These are phyloP conservation scores for Xerocomus amazonicus DNA, from an alignment of 1,284 basidiomycete genomes.

Conservation along the genomic window DNA sequence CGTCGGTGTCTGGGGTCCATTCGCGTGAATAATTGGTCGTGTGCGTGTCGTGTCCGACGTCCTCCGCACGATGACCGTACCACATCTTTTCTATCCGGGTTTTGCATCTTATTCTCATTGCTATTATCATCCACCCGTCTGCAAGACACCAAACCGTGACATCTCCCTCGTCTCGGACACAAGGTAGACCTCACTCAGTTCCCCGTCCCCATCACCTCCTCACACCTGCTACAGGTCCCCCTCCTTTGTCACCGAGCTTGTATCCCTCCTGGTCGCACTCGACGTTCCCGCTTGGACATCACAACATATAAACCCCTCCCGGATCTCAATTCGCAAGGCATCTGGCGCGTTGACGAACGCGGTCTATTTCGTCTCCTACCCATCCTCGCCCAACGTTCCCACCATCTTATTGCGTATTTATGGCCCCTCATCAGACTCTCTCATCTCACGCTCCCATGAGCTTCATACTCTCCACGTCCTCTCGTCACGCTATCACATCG, in stretches of 20 bases:
- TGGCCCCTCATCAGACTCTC: constrained; percentile 77
- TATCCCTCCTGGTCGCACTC: constrained; percentile 53
- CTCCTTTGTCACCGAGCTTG: constrained; percentile 55
- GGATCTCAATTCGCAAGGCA: constrained; percentile 72
- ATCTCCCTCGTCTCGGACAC: too few relatives aligned
- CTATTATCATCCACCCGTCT: too few relatives aligned
- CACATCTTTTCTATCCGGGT: too few relatives aligned
- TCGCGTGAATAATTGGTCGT: too few relatives aligned
- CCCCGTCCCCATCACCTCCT: constrained; percentile 9
- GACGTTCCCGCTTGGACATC: constrained; percentile 58
- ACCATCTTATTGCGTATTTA: constrained; percentile 87
- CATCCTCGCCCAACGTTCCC: constrained; percentile 46
- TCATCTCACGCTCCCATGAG: constrained; percentile 84
- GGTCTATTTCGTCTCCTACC: constrained; percentile 86
- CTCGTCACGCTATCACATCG: constrained; percentile 81
- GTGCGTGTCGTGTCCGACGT: too few relatives aligned
- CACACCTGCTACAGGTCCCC: constrained; percentile 45
- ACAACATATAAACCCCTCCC: constrained; percentile 43
- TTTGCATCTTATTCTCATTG: too few relatives aligned
- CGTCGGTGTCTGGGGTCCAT: too few relatives aligned
- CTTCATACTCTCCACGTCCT: constrained; percentile 84
- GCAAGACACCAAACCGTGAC: too few relatives aligned
- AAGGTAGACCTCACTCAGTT: too few relatives aligned
- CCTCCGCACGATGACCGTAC: too few relatives aligned
- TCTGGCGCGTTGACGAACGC: constrained; percentile 91